A percentile compares a stretch with the other conserved stretches of the same genome.
phyloP scores from a whole-genome alignment of 2,329 filamentous ascomycete species.

The Fusarium xylarioides region DNA sequence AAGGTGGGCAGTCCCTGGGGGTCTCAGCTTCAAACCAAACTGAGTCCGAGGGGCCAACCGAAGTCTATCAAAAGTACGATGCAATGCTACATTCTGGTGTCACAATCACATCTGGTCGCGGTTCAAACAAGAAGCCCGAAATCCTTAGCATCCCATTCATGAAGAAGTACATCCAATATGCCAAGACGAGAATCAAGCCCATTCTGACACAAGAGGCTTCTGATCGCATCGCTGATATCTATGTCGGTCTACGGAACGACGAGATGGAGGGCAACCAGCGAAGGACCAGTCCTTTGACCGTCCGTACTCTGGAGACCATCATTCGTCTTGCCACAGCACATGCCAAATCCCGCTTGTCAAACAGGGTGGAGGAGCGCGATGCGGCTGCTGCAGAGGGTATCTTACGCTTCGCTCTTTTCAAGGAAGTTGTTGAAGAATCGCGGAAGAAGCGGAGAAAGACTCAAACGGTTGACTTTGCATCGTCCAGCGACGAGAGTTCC shows the following conservation, averaged over 20 bases:
- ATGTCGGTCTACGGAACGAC: conserved; percentile 93
- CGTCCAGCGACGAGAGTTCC: conserved; percentile 65
- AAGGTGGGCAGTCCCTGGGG: conserved; percentile 82
- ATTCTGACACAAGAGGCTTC: conserved; percentile 90
- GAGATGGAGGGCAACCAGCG: conserved; percentile 95
- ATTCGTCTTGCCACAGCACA: conserved; percentile 97
- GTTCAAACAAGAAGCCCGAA: conserved; percentile 79
- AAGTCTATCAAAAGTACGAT: conserved; percentile 96
- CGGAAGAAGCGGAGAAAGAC: conserved; percentile 84
- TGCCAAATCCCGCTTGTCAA: conserved; percentile 89
- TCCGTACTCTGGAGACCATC: conserved; percentile 96
- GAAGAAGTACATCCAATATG: conserved; percentile 99
- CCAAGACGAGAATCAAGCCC: conserved; percentile 90
- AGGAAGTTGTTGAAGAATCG: conserved; percentile 86
- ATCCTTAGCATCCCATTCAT: conserved; percentile 97
- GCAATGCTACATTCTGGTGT: conserved; percentile 95
- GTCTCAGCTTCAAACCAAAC: conserved; percentile 85
- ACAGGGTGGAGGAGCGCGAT: conserved; percentile 87
- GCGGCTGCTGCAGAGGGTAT: conserved; percentile 89
- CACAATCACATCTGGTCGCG: conserved; percentile 76
- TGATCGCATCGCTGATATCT: conserved; percentile 89
- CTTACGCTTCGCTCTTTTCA: conserved; percentile 94
- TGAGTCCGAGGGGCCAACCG: conserved; percentile 77
- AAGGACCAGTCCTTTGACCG: conserved; percentile 93
- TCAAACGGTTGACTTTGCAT: conserved; percentile 65